Base-by-base conservation (phyloP, 306 rosid species). In the Medicago lupulina region DNA sequence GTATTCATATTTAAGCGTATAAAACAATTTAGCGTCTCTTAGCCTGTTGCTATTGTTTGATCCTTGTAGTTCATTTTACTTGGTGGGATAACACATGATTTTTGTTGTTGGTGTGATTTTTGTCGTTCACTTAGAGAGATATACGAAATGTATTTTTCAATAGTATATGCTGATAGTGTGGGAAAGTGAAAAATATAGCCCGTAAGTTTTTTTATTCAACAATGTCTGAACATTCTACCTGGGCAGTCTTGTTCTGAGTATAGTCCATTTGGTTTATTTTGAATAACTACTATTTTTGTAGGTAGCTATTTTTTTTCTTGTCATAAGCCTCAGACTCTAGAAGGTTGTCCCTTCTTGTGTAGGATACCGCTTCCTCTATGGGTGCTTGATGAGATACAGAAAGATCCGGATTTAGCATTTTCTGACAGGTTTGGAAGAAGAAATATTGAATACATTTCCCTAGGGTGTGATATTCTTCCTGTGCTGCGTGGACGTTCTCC, bases 341-440 rank as follows among this genome's bases (percentile, higher is more conserved):
- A 77, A 67, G 81, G 71, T 86, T 73, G 79, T 82, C 70, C 81
- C 77, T 75, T 71, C 71, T 73, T 79, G 81, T 82, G 78, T 77
- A 93, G 97, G 96, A 91, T 93, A 81, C 85, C 97, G 47, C 97
- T 93, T 87, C 98, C 97, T 75, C 83, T 53, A 18, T 93, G 98
- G 98, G 96, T 91, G 74, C 88, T 85, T 64, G 87, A 91, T 51
- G 98, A 88, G 87, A 85, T 93, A 7, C 78, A 88, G 7, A 93
- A 84, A 64, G 90, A 93, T 86, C 87, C 89, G 39, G 96, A 88
- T 61, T 84, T 91, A 85, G 88, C 83, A 8, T 89, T 86, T 88
- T 80, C 89, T 69, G 98, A 93, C 68, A 88, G 89, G 78, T 89
- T 88, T 79, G 98, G 98, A 71, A 88, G 89, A 78, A 88, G 86